Evolutionary conservation across 345 rosid genomes (phyloP).

Genomic region (Murraya paniculata): DNA sequence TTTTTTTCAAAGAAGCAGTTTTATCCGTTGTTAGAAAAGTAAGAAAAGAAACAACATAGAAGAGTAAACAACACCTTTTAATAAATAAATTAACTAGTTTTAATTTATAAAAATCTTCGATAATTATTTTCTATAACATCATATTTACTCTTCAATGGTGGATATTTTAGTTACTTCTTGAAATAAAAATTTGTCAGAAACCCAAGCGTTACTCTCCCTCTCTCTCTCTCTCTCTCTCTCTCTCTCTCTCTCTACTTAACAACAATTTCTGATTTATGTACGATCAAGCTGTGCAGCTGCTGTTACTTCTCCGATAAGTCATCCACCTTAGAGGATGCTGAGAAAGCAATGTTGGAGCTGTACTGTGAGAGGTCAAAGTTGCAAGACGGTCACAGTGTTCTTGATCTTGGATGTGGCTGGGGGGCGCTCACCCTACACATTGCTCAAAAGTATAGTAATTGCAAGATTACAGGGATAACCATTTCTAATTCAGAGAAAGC

Average conservation of each 20-base stretch:
- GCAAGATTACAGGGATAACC: slow-evolving; percentile 77
- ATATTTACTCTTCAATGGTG: too few relatives aligned
- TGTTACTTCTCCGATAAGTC: slow-evolving; percentile 63
- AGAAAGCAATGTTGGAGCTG: slow-evolving; percentile 66
- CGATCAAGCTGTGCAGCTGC: slow-evolving; percentile 36
- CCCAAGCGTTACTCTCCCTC: slow-evolving; percentile 29
- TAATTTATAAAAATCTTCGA: too few relatives aligned
- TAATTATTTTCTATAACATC: too few relatives aligned
- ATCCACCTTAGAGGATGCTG: slow-evolving; percentile 70
- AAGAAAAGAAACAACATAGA: too few relatives aligned
- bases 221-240: slow-evolving; percentile 38
- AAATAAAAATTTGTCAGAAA: too few relatives aligned
- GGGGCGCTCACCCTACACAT: slow-evolving; percentile 73
- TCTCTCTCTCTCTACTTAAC: not conserved
- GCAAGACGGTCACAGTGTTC: slow-evolving; percentile 67
- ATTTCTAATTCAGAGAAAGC: slow-evolving; percentile 76
- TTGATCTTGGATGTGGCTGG: slow-evolving; percentile 94
- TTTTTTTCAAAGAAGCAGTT: too few relatives aligned
- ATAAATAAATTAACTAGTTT: too few relatives aligned
- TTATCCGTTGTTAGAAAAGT: too few relatives aligned
- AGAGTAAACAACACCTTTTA: too few relatives aligned
- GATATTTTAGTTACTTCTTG: too few relatives aligned
- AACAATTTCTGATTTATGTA: too few relatives aligned
- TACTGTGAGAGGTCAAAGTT: slow-evolving; percentile 70
- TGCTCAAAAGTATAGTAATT: slow-evolving; percentile 59